Conservation (phyloP, 2,329 filamentous ascomycete species). For the Cercospora nicotianae region DNA sequence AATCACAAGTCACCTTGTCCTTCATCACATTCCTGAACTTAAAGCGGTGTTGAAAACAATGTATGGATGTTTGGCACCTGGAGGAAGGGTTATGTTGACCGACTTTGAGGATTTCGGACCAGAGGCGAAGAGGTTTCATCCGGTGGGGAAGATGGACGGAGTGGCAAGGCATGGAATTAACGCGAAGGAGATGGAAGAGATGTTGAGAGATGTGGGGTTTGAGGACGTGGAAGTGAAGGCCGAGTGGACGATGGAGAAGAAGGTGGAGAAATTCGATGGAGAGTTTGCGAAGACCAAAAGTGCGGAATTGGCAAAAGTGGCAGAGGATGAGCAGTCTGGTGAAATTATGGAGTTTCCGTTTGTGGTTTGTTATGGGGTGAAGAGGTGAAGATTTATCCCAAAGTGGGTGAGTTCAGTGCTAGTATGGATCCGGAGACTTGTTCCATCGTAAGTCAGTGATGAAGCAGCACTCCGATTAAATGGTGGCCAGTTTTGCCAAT, state of each 20-base stretch:
- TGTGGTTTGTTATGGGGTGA: constrained; percentile 30
- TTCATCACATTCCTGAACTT: constrained; percentile 32
- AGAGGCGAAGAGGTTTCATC: constrained; percentile 31
- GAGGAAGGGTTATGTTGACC: constrained; percentile 30
- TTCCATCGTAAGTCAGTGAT: background rate
- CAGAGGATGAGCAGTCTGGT: constrained; percentile 16
- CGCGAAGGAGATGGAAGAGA: constrained; percentile 22
- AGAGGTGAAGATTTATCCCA: background rate
- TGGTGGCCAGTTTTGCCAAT: background rate
- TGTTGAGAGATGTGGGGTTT: constrained; percentile 29
- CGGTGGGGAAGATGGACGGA: constrained; percentile 29
- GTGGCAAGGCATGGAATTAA: constrained; percentile 33
- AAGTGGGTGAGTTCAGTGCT: background rate
- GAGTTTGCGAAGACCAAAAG: constrained; percentile 24
- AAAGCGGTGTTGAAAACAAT: constrained; percentile 29
- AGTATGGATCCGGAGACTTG: background rate
- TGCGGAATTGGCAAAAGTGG: constrained; percentile 30
- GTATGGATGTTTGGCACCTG: constrained; percentile 27
- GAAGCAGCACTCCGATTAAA: background rate
- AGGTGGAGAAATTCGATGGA: constrained; percentile 34
- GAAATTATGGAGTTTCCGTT: constrained; percentile 32
- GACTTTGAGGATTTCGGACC: constrained; percentile 33
- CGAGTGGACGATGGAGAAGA: constrained; percentile 33
- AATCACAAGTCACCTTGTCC: constrained; percentile 32
- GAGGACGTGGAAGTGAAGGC: constrained; percentile 26